Evolutionary conservation across 2,329 filamentous ascomycete genomes (phyloP).

Genomic region (Colletotrichum sp.): DNA sequence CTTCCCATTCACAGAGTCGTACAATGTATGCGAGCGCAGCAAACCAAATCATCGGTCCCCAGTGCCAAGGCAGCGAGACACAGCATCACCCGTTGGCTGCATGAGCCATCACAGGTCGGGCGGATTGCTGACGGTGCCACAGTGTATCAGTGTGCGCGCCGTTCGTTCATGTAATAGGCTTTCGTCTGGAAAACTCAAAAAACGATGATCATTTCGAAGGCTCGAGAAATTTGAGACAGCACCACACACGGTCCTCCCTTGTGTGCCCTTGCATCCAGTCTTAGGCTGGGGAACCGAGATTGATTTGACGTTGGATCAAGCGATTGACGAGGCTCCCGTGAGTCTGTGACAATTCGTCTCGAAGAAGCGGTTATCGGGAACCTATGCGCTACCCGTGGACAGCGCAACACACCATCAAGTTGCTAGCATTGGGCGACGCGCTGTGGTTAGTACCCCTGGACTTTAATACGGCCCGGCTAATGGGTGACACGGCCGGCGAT

Average conservation of each 20-base stretch:
- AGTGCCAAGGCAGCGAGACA: background rate
- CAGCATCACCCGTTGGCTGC: background rate
- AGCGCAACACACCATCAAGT: background rate
- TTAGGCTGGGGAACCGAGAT: background rate
- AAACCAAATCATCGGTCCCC: background rate
- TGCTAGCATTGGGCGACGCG: background rate
- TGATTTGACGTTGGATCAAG: background rate
- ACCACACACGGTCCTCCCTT: constrained; percentile 2
- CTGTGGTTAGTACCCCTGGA: background rate
- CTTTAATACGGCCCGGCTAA: background rate
- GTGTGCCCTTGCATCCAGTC: background rate
- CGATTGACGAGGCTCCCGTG: background rate
- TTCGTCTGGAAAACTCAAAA: background rate
- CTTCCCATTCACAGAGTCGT: background rate
- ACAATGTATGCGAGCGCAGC: background rate
- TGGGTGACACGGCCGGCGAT: background rate
- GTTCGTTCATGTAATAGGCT: background rate
- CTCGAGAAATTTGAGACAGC: background rate
- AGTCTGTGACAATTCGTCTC: background rate
- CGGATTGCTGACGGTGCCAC: background rate
- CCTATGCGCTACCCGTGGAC: background rate
- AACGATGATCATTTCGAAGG: background rate
- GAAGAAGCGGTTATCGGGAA: background rate
- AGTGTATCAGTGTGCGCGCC: background rate
- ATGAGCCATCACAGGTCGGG: background rate